Base-by-base conservation (phyloP, 257 asterid species). In the Scutellaria baicalensis region DNA sequence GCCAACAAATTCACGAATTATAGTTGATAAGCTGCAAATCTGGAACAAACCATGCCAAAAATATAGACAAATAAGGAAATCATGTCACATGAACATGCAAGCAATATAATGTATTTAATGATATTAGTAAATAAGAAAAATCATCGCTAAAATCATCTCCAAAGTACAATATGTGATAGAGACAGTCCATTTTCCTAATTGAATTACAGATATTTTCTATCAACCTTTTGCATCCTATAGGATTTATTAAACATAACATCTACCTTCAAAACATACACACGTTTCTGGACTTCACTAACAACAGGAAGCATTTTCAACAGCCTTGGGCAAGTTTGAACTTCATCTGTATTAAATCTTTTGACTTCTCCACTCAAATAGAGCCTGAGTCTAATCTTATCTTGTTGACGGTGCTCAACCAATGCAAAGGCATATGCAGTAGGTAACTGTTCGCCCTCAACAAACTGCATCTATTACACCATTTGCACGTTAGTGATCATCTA, bases 11-110 rank as follows among this genome's bases (percentile, higher is more conserved):
- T 94, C 99, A 40, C 99, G 96, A 23, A 83, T 86, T 73, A 94
- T 91, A 74, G 97, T 94, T 67, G 99, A 94, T 78, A 94, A 84
- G 74, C 95, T 89, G 88, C 97, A 87, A 45, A 94, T 80, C 99
- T 94, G 86, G 49, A 75, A 72, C 64, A 70, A 31, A 69, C 66
- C 44, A 69, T 64, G 50, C 63, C 49, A 57, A 52, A 12, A 18
- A 74, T 48, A 31, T 42, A 47, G 35, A 68, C 47, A 42, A 55
- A 45, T 69, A 8, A 68, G 38, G 64, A 76, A 69, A 75, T 52
- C 20, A 61, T 55, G 36, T 44, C 27, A 33, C 74, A 63, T 49
- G 44, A 8, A 33, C 9, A 13, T 45, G 68, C 42, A 56, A 16
- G 66, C 52, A 70, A 57, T 33, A 70, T 6, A 33, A 49, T 55